These are phyloP conservation scores for Hirschfeldia incana DNA, from an alignment of 345 rosid genomes.

Conservation along the genomic window DNA sequence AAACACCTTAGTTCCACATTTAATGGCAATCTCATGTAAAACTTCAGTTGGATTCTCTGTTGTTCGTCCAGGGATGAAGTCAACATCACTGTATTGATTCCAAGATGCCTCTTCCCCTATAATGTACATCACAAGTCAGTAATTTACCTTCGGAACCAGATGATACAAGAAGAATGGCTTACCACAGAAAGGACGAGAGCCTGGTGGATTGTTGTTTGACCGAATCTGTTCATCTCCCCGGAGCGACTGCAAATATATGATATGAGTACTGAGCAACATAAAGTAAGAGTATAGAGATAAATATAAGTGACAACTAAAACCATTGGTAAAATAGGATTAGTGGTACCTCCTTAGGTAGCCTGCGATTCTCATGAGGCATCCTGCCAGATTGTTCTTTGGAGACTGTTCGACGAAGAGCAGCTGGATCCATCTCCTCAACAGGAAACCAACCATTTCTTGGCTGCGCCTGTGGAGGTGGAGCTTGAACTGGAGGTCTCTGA, in stretches of 20 bases:
- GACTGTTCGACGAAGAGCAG: conserved; percentile 54
- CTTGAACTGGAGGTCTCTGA: conserved; percentile 61
- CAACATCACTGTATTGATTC: conserved; percentile 58
- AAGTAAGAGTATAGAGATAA: background rate
- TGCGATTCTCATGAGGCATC: conserved; percentile 71
- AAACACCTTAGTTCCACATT: conserved; percentile 86
- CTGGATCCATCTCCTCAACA: conserved; percentile 78
- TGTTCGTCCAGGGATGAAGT: conserved; percentile 60
- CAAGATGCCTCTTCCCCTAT: conserved; percentile 63
- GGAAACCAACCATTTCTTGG: conserved; percentile 59
- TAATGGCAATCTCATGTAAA: conserved; percentile 76
- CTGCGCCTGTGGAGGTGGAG: conserved; percentile 49
- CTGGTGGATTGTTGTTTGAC: conserved; percentile 45
- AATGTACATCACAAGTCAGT: conserved; percentile 30
- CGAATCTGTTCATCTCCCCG: conserved; percentile 50
- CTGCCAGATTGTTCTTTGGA: conserved; percentile 75
- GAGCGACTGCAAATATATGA: conserved; percentile 53
- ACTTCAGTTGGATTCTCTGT: conserved; percentile 62
- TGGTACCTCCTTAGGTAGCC: conserved; percentile 65
- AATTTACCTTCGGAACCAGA: conserved; percentile 9
- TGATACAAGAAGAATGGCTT: conserved; percentile 32
- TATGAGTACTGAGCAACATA: background rate
- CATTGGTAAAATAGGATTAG: background rate
- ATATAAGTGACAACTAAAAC: background rate
- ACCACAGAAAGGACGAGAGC: conserved; percentile 55